phyloP scores from a whole-genome alignment of 495 filamentous ascomycete genomes.

The Aspergillus ellipticus region DNA sequence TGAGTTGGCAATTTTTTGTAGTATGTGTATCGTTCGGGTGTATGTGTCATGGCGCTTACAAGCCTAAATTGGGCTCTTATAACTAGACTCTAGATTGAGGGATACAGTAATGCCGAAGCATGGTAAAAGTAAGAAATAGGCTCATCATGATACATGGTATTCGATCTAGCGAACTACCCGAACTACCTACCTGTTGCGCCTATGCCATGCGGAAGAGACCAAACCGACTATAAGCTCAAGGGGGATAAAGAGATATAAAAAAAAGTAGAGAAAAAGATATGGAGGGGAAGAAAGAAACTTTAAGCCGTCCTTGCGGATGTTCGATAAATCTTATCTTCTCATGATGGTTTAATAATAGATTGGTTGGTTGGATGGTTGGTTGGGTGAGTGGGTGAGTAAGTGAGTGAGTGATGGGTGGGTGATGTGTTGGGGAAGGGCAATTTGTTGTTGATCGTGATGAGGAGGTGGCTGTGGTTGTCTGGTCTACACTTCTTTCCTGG shows the following conservation, averaged over 20 bases:
- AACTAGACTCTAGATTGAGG: no score
- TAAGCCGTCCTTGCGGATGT: not conserved
- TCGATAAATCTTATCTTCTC: not conserved
- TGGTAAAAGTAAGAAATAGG: no score
- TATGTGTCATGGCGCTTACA: no score
- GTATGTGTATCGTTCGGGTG: no score
- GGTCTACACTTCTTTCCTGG: slow-evolving; percentile 16
- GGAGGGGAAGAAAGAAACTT: not conserved
- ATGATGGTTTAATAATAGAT: not conserved
- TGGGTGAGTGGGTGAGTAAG: no score
- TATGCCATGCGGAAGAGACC: not conserved
- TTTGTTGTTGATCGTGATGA: not conserved
- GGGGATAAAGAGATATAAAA: not conserved
- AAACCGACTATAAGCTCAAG: not conserved
- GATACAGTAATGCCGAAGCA: no score
- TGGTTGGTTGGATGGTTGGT: not conserved
- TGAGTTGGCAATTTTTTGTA: no score
- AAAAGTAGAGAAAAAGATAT: not conserved
- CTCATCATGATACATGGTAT: no score
- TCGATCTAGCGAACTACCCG: no score
- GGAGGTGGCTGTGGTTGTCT: not conserved
- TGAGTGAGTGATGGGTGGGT: not conserved
- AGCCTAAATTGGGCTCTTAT: no score
- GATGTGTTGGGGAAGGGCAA: not conserved
- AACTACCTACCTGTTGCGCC: not conserved